phyloP scores from a whole-genome alignment of 495 filamentous ascomycete genomes.

The Rusavskia elegans region DNA sequence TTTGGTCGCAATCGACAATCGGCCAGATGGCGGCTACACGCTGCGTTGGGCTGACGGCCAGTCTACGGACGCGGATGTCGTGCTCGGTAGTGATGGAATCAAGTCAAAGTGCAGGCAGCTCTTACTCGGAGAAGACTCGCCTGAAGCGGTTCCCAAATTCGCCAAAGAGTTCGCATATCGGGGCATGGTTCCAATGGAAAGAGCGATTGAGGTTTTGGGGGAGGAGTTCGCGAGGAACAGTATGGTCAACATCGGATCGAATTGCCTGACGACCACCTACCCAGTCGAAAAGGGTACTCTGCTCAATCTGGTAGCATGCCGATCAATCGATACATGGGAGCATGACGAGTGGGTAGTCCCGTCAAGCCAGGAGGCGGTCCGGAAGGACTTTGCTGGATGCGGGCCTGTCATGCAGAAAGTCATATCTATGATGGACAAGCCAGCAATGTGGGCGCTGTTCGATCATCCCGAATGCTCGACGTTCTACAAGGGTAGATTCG shows the following conservation, averaged over 20 bases:
- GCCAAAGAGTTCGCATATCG: constrained; percentile 40
- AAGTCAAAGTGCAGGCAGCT: constrained; percentile 30
- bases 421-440: constrained; percentile 30
- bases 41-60: constrained; percentile 21
- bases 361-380: constrained; percentile 18
- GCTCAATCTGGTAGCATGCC: constrained; percentile 42
- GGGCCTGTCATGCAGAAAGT: constrained; percentile 30
- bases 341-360: constrained; percentile 39
- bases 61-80: constrained; percentile 19
- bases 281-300: constrained; percentile 47
- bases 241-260: constrained; percentile 40
- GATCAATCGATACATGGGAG: constrained; percentile 28
- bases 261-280: constrained; percentile 45
- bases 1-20: constrained; percentile 12
- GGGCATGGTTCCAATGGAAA: constrained; percentile 43
- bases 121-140: constrained; percentile 21
- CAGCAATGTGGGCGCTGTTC: constrained; percentile 48
- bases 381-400: constrained; percentile 39
- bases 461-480: constrained; percentile 38
- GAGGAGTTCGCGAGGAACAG: constrained; percentile 33
- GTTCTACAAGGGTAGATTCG: constrained; percentile 37
- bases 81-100: constrained; percentile 46
- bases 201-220: constrained; percentile 35
- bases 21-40: constrained; percentile 6
- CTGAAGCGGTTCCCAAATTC: constrained; percentile 23